A percentile compares a stretch with the other conserved stretches of the same genome.
phyloP scores from a whole-genome alignment of 1,139 yeast genomes.

The Hansenula lynferdii region DNA sequence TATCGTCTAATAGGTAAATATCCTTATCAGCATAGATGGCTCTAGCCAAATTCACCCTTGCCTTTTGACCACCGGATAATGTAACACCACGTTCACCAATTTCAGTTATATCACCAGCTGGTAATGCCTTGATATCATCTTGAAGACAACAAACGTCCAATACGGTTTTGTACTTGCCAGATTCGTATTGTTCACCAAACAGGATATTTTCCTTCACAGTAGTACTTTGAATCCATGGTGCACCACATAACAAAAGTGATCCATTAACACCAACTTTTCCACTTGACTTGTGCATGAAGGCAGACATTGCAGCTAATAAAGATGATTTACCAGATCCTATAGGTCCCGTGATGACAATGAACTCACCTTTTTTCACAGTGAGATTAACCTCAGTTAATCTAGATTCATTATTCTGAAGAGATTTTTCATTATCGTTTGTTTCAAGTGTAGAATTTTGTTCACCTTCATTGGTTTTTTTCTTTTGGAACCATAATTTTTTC shows the following conservation, averaged over 20 bases:
- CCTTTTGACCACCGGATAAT: constrained; percentile 89
- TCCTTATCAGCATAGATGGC: constrained; percentile 69
- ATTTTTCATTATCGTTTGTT: no score
- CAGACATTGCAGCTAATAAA: constrained; percentile 37
- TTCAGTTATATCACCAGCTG: constrained; percentile 80
- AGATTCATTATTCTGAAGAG: no score
- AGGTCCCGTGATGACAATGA: constrained; percentile 37
- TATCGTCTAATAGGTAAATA: constrained; percentile 73
- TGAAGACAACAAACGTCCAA: constrained; percentile 58
- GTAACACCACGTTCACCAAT: constrained; percentile 92
- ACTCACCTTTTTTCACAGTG: constrained; percentile 33
- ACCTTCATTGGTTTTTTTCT: background rate
- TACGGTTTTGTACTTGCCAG: constrained; percentile 46
- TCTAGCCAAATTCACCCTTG: constrained; percentile 65
- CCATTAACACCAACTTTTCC: constrained; percentile 35
- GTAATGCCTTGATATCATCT: constrained; percentile 66
- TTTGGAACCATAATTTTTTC: no score
- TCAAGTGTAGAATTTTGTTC: no score
- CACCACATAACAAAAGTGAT: constrained; percentile 27
- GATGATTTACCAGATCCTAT: constrained; percentile 43
- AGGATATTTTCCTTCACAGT: constrained; percentile 70
- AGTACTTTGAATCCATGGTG: constrained; percentile 84
- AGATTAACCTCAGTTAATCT: constrained; percentile 22
- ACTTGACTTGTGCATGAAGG: constrained; percentile 36
- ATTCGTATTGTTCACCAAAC: constrained; percentile 60